Evolutionary conservation across 331 rosid genomes (phyloP), one percentile per base, ranked within the genome.

Genomic region (Ulmus americana): DNA sequence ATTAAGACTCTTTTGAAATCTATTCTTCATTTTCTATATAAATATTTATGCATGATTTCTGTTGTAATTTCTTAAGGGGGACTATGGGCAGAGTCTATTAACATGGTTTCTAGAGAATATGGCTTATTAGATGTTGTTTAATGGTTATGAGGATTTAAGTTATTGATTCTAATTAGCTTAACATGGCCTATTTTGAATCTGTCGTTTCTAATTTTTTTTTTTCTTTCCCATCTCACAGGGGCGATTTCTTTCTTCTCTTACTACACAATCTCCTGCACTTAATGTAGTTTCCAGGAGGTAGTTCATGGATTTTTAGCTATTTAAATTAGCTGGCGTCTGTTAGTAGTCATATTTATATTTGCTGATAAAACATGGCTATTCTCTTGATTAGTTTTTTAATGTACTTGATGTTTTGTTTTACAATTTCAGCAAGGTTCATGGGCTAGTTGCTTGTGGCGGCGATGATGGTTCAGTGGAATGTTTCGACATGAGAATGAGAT

Each of bases 391-490:
- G 28, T 13, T 79, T 28, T 61, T 38, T 75, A 66, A 77, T 38
- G 53, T 7, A 18, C 22, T 64, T 70, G 46, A 63, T 39, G 15
- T 65, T 71, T 13, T 54, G 42, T 66, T 64, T 69, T 64, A 9
- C n/a, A 69, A 77, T 85, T 80, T 72, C 79, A 92, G 98, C 85
- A 85, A 92, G 79, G 44, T 83, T 64, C 97, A 89, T 74, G 98
- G 98, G 59, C 61, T 92, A 68, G 81, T 92, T 83, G 96, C 97
- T 58, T 89, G 98, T 68, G 98, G 98, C 8, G 97, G 98, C 40
- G 97, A 86, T 57, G 98, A 92, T 77, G 98, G 98, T 49, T 90
- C 88, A 35, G 87, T 92, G 55, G 98, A 92, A 76, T 89, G 97
- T 78, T 89, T 92, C 77, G 98, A 92, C 82, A 69, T 71, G 74